phyloP scores from a whole-genome alignment of 192 early-diverging fungal species.

The Anaeromyces robustus region DNA sequence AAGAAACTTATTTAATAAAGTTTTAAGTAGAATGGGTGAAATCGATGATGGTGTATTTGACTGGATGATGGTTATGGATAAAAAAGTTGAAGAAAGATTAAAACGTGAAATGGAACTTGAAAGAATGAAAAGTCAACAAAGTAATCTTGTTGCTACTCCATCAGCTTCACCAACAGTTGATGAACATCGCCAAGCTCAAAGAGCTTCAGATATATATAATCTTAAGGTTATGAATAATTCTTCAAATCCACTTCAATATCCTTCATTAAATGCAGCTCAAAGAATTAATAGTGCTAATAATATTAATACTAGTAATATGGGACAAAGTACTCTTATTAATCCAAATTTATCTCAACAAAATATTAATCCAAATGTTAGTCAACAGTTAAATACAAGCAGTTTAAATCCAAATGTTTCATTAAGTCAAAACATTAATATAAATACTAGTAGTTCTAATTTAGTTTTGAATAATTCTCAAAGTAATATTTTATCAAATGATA shows the following conservation, averaged over 20 bases:
- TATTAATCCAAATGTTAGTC: background rate
- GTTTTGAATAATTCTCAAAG: background rate
- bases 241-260: background rate
- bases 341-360: background rate
- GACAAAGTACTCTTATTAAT: background rate
- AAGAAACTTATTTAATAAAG: conserved; percentile 64
- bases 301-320: background rate
- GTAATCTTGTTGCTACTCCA: background rate
- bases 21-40: conserved; percentile 45
- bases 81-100: conserved; percentile 8
- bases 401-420: background rate
- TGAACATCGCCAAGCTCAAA: background rate
- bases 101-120: background rate
- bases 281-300: background rate
- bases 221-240: background rate
- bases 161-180: background rate
- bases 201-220: background rate
- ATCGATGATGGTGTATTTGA: conserved; percentile 86
- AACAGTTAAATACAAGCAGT: background rate
- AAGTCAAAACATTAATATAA: background rate
- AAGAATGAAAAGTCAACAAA: background rate
- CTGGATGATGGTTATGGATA: conserved; percentile 63
- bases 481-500: background rate
- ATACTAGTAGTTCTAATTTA: background rate
- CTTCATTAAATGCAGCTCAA: background rate